phyloP scores from a whole-genome alignment of 139 green algal species.

The Deuterostichococcus epilithicus region DNA sequence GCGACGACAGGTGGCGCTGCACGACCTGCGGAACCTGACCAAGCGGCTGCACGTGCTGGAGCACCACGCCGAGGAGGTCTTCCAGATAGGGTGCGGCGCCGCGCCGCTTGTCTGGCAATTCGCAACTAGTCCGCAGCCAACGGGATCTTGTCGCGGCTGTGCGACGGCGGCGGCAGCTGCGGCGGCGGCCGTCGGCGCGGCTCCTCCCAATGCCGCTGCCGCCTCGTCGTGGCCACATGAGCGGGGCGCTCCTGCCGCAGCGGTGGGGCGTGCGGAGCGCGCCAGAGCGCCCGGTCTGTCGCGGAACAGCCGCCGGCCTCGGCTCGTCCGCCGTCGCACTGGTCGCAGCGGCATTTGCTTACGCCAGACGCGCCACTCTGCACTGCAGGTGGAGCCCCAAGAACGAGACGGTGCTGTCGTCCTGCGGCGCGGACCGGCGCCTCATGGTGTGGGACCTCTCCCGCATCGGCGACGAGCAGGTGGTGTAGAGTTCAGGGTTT shows the following conservation, averaged over 20 bases:
- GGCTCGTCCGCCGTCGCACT: not conserved
- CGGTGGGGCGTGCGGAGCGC: too few species aligned
- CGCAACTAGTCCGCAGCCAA: too few species aligned
- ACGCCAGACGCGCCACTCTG: not conserved
- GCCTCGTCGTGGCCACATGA: too few species aligned
- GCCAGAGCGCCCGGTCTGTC: too few species aligned
- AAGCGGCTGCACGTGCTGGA: conserved; percentile 90
- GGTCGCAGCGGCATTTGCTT: too few species aligned
- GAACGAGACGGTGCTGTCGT: conserved; percentile 93
- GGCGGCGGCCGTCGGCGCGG: too few species aligned
- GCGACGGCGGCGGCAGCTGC: too few species aligned
- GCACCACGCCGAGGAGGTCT: conserved; percentile 94
- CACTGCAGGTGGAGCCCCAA: conserved; percentile 93
- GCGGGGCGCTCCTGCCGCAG: too few species aligned
- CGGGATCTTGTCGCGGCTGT: too few species aligned
- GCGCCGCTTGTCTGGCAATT: too few species aligned
- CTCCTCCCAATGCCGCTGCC: too few species aligned
- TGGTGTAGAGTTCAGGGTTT: conserved; percentile 23
- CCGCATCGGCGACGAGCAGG: conserved; percentile 92
- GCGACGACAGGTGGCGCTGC: conserved; percentile 65
- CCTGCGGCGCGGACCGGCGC: conserved; percentile 89
- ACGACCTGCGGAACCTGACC: conserved; percentile 91
- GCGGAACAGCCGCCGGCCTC: not conserved
- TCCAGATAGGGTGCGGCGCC: conserved; percentile 62
- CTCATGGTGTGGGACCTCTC: conserved; percentile 98